phyloP scores from a whole-genome alignment of 208 protist genomes.

The Paratrypanosoma confusum region DNA sequence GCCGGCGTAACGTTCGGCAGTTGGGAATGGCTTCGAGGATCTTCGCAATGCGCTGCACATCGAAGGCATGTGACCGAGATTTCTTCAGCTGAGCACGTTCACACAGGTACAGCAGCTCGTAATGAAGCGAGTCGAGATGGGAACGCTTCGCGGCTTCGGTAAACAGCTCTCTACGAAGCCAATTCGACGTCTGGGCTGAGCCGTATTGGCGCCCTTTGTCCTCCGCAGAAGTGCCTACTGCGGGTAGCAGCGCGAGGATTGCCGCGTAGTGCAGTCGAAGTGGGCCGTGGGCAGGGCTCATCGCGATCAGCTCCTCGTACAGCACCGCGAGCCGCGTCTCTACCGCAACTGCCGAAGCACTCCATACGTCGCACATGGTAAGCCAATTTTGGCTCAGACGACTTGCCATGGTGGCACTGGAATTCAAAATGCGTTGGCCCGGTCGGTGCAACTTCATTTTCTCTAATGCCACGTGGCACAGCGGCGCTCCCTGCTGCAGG shows the following conservation, averaged over 20 bases:
- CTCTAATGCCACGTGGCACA: no score
- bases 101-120: conserved; percentile 20
- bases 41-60: no score
- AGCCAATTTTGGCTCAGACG: no score
- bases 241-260: conserved; percentile 3
- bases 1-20: no score
- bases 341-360: conserved; percentile 4
- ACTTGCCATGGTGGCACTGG: no score
- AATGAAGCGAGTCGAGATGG: conserved; percentile 18
- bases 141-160: conserved; percentile 7
- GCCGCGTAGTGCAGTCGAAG: conserved; percentile 64
- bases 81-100: no score
- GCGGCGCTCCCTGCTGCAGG: no score
- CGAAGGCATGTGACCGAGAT: no score
- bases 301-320: conserved; percentile 77
- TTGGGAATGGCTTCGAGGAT: no score
- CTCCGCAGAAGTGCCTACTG: not conserved
- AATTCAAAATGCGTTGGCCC: no score
- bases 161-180: conserved; percentile 2
- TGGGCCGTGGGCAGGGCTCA: conserved; percentile 41
- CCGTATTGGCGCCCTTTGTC: not conserved
- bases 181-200: not conserved
- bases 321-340: conserved; percentile 31
- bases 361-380: no score
- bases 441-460: no score